phyloP scores from a whole-genome alignment of 225 moss, liverwort and hornwort species.

The Thuidium tamariscinum region DNA sequence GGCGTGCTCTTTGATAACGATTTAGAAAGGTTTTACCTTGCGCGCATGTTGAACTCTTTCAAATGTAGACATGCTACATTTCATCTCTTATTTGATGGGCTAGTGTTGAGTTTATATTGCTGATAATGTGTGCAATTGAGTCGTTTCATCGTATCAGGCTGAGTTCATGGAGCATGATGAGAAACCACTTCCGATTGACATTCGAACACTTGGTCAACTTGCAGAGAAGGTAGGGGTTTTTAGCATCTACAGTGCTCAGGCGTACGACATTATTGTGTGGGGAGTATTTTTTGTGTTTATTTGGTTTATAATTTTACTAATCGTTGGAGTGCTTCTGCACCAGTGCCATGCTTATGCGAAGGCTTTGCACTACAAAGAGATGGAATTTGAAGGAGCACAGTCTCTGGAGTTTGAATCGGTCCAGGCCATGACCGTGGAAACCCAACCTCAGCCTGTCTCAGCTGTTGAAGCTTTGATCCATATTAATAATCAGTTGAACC shows the following conservation, averaged over 20 bases:
- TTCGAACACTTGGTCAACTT: slow-evolving; percentile 86
- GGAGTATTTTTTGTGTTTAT: not conserved
- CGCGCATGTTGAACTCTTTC: not conserved
- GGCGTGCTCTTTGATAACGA: not conserved
- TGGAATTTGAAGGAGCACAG: slow-evolving; percentile 83
- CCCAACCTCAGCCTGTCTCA: slow-evolving; percentile 66
- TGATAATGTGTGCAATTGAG: not conserved
- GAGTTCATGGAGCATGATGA: slow-evolving; percentile 99
- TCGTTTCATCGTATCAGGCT: slow-evolving; percentile 39
- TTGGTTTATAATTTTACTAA: not conserved
- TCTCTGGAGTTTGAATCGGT: slow-evolving; percentile 56
- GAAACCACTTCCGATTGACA: slow-evolving; percentile 92
- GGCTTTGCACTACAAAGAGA: slow-evolving; percentile 97
- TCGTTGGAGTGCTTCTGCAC: not conserved
- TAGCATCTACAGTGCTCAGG: not conserved
- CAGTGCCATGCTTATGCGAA: slow-evolving; percentile 99
- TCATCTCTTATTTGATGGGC: not conserved
- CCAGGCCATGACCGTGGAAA: slow-evolving; percentile 65
- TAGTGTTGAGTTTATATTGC: not conserved
- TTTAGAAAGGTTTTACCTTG: not conserved
- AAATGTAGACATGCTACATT: not conserved
- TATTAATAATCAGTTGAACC: slow-evolving; percentile 95
- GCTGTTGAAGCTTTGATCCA: slow-evolving; percentile 95
- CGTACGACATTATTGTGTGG: not conserved
- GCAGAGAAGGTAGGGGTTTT: slow-evolving; percentile 72